Base-by-base conservation (phyloP, 306 rosid species). In the Corylus avellana region DNA sequence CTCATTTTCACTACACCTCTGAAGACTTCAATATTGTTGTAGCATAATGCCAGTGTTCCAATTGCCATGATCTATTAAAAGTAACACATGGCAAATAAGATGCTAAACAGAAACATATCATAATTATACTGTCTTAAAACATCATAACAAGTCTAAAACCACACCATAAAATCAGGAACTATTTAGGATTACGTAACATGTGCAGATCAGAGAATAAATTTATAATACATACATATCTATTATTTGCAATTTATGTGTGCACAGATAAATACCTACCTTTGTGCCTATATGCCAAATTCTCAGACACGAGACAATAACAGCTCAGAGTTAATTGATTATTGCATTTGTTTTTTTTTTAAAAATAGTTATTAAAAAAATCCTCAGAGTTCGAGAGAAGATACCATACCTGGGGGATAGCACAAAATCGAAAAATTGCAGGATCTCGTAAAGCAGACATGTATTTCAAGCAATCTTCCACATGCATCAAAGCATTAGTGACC, bases 1-100 rank as follows among this genome's bases (percentile, higher is more conserved):
- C 99, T 89, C 98, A 95, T 84, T 90, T 95, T 95, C 72, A 95
- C 98, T 32, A 95, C 98, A 75, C 98, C 97, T 90, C 97, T 86
- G 92, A 95, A 95, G 86, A 95, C 89, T 80, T 87, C 88, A 29
- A 89, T 80, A 82, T 95, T 95, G 86, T 95, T 90, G 92, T 91
- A 95, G 90, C 99, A 95, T 64, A 91, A 75, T 50, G 96, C 96
- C 64, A 93, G 86, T 42, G 99, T 95, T 79, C 99, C 99, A 80
- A 95, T 93, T 59, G 98, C 94, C 99, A 95, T 95, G 83, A 95
- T 76, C 99, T 95, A 84, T 81, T 77, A 83, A 56, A 62, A 35
- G 49, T 27, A 75, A 50, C 35, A 81, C 32, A 84, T 73, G 70
- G 72, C 79, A 81, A 75, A 74, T 77, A 76, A 82, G 84, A 79